phyloP scores from a whole-genome alignment of 164 flowering plant genomes.

The grape (Vitis vinifera) region ASM3070453v1 NC_081808.1:18699001-18699500 shows the following conservation, averaged over 20 bases:
- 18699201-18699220: conserved; percentile 82
- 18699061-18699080: too few relatives aligned
- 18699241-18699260: conserved; percentile 39
- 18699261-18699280: conserved; percentile 60
- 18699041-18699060: not conserved
- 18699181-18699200: conserved; percentile 94
- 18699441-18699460: too few relatives aligned
- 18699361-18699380: too few relatives aligned
- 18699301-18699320: too few relatives aligned
- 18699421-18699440: too few relatives aligned
- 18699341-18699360: too few relatives aligned
- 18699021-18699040: not conserved
- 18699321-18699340: too few relatives aligned
- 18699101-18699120: not conserved
- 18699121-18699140: conserved; percentile 55
- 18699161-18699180: conserved; percentile 91
- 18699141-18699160: conserved; percentile 96
- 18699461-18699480: too few relatives aligned
- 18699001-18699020: conserved; percentile 95
- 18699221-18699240: conserved; percentile 48
- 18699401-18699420: too few relatives aligned
- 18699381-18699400: too few relatives aligned
- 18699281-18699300: conserved; percentile 58
- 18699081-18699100: too few relatives aligned
- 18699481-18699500: too few relatives aligned